Evolutionary conservation across 2,329 filamentous ascomycete species (phyloP), one percentile per base, ranked within the genome.

Genomic region (Xylariales sp.): DNA sequence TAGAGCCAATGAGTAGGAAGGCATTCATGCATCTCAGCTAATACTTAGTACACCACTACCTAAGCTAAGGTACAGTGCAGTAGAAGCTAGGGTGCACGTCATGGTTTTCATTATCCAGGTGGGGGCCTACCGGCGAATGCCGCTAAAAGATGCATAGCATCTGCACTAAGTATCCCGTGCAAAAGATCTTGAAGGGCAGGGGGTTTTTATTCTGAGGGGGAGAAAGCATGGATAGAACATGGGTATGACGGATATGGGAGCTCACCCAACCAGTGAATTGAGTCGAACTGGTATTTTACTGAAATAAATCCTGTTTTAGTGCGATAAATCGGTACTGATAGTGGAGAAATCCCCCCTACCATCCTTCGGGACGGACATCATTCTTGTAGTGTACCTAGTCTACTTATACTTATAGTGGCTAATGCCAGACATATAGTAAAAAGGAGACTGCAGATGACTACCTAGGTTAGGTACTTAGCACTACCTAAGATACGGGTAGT

Each of bases 61-160:
- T 54, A 34, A 14, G 16, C 12, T 23, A 23, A n/a, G 7, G 8
- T 39, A 14, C 28, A 54, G n/a, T 18, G 7, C 10, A 39, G 39
- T 4, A 4, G 3, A 41, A 41, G 10, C 14, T 41, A 41, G 12
- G 43, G 34, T 50, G 41, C 57, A 52, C 45, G 45, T 50, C 57
- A 60, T 60, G 34, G 43, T 23, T 34, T 30, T 30, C 34, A 52
- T 50, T 56, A 56, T 45, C n/a, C 14, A 5, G 32, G 54, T 32
- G 23, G 54, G 23, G 54, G 23, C 12, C 39, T 14, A 39, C 23
- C 54, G 54, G 39, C 54, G 23, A 56, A 32, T 56, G 7, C 54
- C 39, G 54, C 23, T 28, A 45, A 45, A 39, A 56, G 54, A 56
- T 56, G 39, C 54, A 56, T 56, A n/a, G 39, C 39, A 56, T 56